Evolutionary conservation across 495 filamentous ascomycete species (phyloP), one percentile per base, ranked within the genome.

Genomic region (Penicillium arizonense): DNA sequence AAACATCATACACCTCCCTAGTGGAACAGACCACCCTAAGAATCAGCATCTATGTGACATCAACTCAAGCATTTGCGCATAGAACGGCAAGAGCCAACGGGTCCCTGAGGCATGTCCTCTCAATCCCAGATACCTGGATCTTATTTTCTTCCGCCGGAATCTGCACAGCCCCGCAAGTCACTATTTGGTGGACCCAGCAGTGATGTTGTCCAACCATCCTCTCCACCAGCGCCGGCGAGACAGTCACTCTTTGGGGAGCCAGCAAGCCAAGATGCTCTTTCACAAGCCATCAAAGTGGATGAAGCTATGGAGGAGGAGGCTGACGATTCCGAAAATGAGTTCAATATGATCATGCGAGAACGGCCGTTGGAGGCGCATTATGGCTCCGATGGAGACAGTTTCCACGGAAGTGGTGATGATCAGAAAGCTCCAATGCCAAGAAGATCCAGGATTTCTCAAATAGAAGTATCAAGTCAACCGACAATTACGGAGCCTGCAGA

Each of bases 121-220:
- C 57, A 59, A 35, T 62, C 62, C 2, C 45, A 57, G 6, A 38
- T 23, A 12, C 41, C 52, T 12, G 65, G 66, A 10, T 61, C 62
- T 44, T 58, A 58, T 16, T 62, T 61, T n/a, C 34, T 40, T 13
- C 66, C 66, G 9, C 71, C 71, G 13, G 61, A 60, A 39, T 76
- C 71, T 32, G 69, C 69, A 8, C 71, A 76, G 47, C 68, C 62
- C 7, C 57, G 56, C 26, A 56, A 44, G 11, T 76, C 73, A 33
- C 33, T 76, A 36, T 76, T 74, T 50, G 71, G 71, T 21, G 71
- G 71, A 8, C 62, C 65, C 16, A 73, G 64, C 63, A 71, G 66
- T 47, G 68, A 69, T 68, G 63, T 50, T 34, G 55, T 53, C 33
- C 57, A 55, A 11, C 53, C 62, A n/a, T 64, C 63, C 42, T 57